Evolutionary conservation across 768 basidiomycete species (phyloP), one percentile per base, ranked within the genome.

Genomic region (Collybiopsis confluens): DNA sequence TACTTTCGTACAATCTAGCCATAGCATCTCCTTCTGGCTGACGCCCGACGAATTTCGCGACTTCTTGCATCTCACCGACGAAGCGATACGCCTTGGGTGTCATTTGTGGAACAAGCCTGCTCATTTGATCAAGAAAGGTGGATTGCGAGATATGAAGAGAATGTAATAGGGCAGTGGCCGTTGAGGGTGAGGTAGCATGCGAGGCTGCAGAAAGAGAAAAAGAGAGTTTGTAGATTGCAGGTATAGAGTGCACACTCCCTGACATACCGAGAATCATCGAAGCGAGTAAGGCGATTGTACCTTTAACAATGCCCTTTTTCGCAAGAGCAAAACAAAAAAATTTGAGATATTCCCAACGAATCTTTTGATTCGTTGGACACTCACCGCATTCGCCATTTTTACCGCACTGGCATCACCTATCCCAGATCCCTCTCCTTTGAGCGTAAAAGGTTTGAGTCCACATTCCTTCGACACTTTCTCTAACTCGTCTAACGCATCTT

Each of bases 11-110:
- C 6, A 70, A 66, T 42, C 16, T 24, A 37, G 0, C 67, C 4
- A 47, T 35, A 0, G 13, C 44, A 13, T 45, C 44, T 7, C 24
- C 24, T 35, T 65, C 36, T 67, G 64, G 4, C 30, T 54, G 54
- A 4, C 62, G 64, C 1, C 64, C 67, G 15, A 78, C 71, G 53
- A 79, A 80, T 2, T 64, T 64, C 2, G 68, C 70, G 27, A 81
- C 75, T 61, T 81, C 79, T 40, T 74, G 68, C 77, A 78, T 78
- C 67, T 80, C 77, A 42, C 68, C 72, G 27, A 73, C 69, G 68
- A 71, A 79, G 47, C 78, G 70, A 54, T 81, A 78, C 1, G 74
- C 73, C 45, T 79, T 81, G 4, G 70, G 73, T 2, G 74, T 59
- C 71, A 74, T 73, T 21, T 59, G 48, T 1, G 72, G 73, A 21